These are phyloP conservation scores for Neofusicoccum laricinum DNA, from an alignment of 2,329 filamentous ascomycete genomes.

Conservation along the genomic window DNA sequence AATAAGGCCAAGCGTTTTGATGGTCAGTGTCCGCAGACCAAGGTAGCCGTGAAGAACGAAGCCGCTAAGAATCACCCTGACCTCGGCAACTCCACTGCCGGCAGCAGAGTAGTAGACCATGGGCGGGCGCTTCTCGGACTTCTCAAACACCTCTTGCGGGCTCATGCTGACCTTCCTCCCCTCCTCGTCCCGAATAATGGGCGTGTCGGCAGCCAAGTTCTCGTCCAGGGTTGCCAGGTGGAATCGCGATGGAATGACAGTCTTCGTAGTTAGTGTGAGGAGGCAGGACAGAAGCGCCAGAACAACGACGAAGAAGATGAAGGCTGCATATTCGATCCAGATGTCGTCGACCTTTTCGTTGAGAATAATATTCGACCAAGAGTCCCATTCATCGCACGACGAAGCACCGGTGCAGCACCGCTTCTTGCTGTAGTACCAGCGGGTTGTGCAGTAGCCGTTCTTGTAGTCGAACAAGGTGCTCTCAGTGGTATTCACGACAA, in stretches of 20 bases:
- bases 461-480: slow-evolving; percentile 85
- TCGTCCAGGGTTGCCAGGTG: slow-evolving; percentile 87
- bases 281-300: slow-evolving; percentile 72
- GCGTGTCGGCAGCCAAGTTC: slow-evolving; percentile 69
- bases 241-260: slow-evolving; percentile 84
- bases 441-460: slow-evolving; percentile 72
- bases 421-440: slow-evolving; percentile 72
- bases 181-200: slow-evolving; percentile 38
- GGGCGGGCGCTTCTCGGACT: slow-evolving; percentile 52
- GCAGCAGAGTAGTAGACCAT: slow-evolving; percentile 96
- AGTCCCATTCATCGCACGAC: slow-evolving; percentile 58
- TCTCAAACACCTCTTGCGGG: slow-evolving; percentile 40
- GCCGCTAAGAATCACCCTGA: slow-evolving; percentile 95
- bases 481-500: slow-evolving; percentile 85
- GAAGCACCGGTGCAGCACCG: slow-evolving; percentile 58
- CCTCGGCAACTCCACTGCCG: slow-evolving; percentile 93
- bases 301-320: slow-evolving; percentile 67
- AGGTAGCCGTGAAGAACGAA: slow-evolving; percentile 97
- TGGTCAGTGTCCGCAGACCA: slow-evolving; percentile 77
- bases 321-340: slow-evolving; percentile 77
- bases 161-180: slow-evolving; percentile 40
- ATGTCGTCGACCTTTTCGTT: slow-evolving; percentile 45
- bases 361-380: slow-evolving; percentile 61
- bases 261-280: slow-evolving; percentile 86
- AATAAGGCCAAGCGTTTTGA: slow-evolving; percentile 81